These are phyloP conservation scores for Aspergillus sclerotioniger DNA, from an alignment of 495 filamentous ascomycete species.

Conservation along the genomic window DNA sequence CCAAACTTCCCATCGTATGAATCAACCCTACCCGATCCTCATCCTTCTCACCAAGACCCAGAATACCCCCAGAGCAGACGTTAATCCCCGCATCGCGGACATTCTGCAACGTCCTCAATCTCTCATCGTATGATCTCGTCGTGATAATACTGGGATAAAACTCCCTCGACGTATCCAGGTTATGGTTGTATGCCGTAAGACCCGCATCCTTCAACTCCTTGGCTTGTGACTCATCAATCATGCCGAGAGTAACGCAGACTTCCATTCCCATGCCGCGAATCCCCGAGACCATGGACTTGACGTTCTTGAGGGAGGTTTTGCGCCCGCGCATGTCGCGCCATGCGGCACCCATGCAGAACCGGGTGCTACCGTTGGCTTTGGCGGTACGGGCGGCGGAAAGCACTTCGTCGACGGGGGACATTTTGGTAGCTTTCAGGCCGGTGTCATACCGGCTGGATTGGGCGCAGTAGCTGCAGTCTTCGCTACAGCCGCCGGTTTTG, in stretches of 20 bases:
- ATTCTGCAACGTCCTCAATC: slow-evolving; percentile 67
- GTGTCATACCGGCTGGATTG: slow-evolving; percentile 79
- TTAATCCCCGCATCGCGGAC: slow-evolving; percentile 81
- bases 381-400: slow-evolving; percentile 72
- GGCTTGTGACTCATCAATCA: slow-evolving; percentile 77
- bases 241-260: slow-evolving; percentile 81
- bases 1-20: slow-evolving; percentile 72
- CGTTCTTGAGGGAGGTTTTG: slow-evolving; percentile 71
- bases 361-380: slow-evolving; percentile 73
- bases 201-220: slow-evolving; percentile 77
- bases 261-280: slow-evolving; percentile 81
- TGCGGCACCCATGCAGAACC: slow-evolving; percentile 90
- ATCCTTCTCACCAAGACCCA: slow-evolving; percentile 73
- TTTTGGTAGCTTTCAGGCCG: slow-evolving; percentile 72
- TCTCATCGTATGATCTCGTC: slow-evolving; percentile 79
- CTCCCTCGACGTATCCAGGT: slow-evolving; percentile 82
- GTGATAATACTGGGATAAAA: slow-evolving; percentile 80
- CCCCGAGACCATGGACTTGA: slow-evolving; percentile 77
- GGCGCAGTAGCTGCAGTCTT: slow-evolving; percentile 87
- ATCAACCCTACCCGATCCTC: slow-evolving; percentile 76
- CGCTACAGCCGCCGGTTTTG: slow-evolving; percentile 86
- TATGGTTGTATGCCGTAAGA: slow-evolving; percentile 87
- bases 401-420: slow-evolving; percentile 73
- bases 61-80: slow-evolving; percentile 80
- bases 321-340: slow-evolving; percentile 91